A percentile compares a stretch with the other conserved stretches of the same genome.
Conservation (phyloP, 306 rosid species). For the Lathyrus sativus region DNA sequence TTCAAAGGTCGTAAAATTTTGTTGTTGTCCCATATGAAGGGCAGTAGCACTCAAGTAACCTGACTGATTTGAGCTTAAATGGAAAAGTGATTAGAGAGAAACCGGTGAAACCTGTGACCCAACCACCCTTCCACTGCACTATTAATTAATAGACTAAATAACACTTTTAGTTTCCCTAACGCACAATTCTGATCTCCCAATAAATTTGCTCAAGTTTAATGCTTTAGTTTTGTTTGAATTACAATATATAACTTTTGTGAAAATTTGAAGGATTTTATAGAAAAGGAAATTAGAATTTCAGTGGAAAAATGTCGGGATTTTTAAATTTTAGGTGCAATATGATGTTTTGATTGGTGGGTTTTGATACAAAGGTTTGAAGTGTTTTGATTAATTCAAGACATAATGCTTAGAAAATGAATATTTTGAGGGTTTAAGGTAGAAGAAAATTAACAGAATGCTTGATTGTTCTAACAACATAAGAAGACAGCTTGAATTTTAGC, state of each 20-base stretch:
- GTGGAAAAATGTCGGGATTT: background rate
- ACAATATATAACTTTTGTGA: background rate
- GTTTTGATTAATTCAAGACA: background rate
- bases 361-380: background rate
- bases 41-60: slow-evolving; percentile 2
- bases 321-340: background rate
- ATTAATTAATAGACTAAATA: background rate
- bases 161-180: background rate
- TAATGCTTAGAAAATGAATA: background rate
- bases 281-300: background rate
- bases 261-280: background rate
- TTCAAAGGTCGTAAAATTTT: background rate
- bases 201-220: background rate
- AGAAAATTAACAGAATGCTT: background rate
- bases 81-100: background rate
- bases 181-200: background rate
- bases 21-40: background rate
- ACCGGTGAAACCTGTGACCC: background rate
- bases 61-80: background rate
- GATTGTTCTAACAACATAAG: background rate
- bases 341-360: background rate
- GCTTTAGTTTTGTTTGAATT: background rate
- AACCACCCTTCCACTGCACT: background rate
- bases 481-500: background rate
- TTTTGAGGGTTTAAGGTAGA: background rate